These are phyloP conservation scores for Talaromyces wortmannii DNA, from an alignment of 495 filamentous ascomycete species.

Conservation along the genomic window DNA sequence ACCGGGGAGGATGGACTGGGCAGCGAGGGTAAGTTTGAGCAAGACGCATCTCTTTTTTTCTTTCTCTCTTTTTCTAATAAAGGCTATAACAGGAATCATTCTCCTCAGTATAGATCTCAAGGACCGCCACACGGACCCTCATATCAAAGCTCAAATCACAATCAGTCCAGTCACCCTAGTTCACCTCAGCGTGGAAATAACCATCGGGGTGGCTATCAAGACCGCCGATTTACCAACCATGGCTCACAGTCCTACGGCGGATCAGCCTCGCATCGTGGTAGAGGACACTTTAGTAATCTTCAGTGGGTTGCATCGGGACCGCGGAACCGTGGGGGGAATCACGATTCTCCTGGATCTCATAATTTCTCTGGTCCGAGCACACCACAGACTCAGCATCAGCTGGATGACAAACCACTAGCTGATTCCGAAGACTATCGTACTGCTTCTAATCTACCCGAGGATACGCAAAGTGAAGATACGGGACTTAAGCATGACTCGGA, in stretches of 20 bases:
- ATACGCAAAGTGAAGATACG: constrained; percentile 57
- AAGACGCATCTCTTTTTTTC: background rate
- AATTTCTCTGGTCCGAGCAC: constrained; percentile 19
- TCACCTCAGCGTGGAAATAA: constrained; percentile 48
- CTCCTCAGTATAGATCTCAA: constrained; percentile 42
- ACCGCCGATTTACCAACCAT: constrained; percentile 31
- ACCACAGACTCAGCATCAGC: constrained; percentile 13
- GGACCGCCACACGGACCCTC: constrained; percentile 43
- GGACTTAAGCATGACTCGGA: constrained; percentile 27
- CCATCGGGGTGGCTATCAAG: constrained; percentile 50
- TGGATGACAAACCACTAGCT: background rate
- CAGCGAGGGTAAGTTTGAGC: constrained; percentile 50
- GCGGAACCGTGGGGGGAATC: constrained; percentile 20
- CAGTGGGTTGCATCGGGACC: constrained; percentile 50
- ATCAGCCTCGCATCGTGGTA: constrained; percentile 22
- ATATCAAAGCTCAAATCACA: constrained; percentile 44
- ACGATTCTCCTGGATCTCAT: constrained; percentile 23
- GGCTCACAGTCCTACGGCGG: constrained; percentile 25
- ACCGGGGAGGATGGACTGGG: constrained; percentile 51
- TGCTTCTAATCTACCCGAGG: constrained; percentile 43
- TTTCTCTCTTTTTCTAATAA: constrained; percentile 7
- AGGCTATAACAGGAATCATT: constrained; percentile 19
- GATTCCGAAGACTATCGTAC: background rate
- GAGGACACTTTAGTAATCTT: constrained; percentile 48
- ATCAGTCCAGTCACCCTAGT: constrained; percentile 33